A percentile compares a stretch with the other conserved stretches of the same genome.
Evolutionary conservation across 2,329 filamentous ascomycete species (phyloP).

Genomic region (Trematosphaeria pertusa): DNA sequence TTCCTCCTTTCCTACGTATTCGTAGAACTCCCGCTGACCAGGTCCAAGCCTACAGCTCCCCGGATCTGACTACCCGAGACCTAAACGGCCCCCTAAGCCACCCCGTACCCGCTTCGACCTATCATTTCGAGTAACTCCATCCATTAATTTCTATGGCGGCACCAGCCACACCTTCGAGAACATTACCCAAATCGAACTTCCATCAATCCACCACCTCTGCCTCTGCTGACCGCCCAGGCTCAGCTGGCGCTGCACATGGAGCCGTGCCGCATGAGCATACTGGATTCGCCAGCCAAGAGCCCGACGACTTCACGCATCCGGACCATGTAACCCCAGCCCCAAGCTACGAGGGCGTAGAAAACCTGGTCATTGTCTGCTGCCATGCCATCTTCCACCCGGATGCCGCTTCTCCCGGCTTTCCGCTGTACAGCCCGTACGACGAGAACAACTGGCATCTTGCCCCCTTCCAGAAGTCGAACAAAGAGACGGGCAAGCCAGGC

Average conservation of each 20-base stretch:
- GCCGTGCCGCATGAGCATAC: not conserved
- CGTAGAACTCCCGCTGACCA: slow-evolving; percentile 3
- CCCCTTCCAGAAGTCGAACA: slow-evolving; percentile 67
- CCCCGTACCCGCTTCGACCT: not conserved
- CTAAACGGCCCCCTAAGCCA: slow-evolving; percentile 1
- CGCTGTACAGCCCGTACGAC: slow-evolving; percentile 37
- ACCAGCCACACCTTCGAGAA: slow-evolving; percentile 37
- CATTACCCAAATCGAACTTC: slow-evolving; percentile 40
- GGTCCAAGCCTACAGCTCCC: not conserved
- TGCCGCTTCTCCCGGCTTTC: slow-evolving; percentile 31
- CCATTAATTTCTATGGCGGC: slow-evolving; percentile 20
- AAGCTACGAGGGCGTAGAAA: slow-evolving; percentile 35
- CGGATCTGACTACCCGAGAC: slow-evolving; percentile 1
- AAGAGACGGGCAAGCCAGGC: slow-evolving; percentile 56
- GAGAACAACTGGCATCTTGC: slow-evolving; percentile 70
- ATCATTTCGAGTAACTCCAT: slow-evolving; percentile 6
- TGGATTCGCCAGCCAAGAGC: not conserved
- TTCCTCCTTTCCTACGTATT: too few relatives aligned
- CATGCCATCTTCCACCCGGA: slow-evolving; percentile 73
- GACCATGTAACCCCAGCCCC: slow-evolving; percentile 35
- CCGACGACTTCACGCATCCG: slow-evolving; percentile 33
- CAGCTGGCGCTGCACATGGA: too few relatives aligned
- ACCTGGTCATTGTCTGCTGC: slow-evolving; percentile 82
- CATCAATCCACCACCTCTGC: slow-evolving; percentile 21
- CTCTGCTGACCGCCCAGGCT: slow-evolving; percentile 2